A percentile compares a stretch with the other conserved stretches of the same genome.
These are phyloP conservation scores for Phaffomyces antillensis DNA, from an alignment of 805 yeast genomes.

Conservation along the genomic window DNA sequence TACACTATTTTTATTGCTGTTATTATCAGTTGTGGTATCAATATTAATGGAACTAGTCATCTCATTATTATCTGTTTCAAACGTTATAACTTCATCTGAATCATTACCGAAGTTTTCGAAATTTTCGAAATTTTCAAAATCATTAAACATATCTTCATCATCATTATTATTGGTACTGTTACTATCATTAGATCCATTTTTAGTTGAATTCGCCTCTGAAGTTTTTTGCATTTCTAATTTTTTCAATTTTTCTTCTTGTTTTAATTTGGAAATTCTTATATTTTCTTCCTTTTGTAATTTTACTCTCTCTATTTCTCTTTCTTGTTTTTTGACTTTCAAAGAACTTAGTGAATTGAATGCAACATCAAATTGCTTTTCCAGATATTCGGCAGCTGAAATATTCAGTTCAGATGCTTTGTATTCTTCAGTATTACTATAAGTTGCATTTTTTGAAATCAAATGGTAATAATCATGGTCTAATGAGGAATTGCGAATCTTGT, in stretches of 20 bases:
- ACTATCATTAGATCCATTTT: not conserved
- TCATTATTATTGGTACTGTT: not conserved
- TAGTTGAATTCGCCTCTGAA: too few relatives aligned
- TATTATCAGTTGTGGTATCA: not conserved
- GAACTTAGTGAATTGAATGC: slow-evolving; percentile 25
- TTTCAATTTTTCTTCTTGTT: not conserved
- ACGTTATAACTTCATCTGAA: slow-evolving; percentile 4
- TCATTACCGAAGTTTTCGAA: slow-evolving; percentile 27
- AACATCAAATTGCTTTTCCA: slow-evolving; percentile 26
- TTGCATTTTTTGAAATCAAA: slow-evolving; percentile 8
- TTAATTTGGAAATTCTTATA: slow-evolving; percentile 6
- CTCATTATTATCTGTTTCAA: slow-evolving; percentile 15
- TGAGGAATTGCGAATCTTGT: slow-evolving; percentile 6
- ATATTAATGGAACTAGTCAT: too few relatives aligned
- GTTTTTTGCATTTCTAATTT: not conserved
- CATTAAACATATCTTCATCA: slow-evolving; percentile 16
- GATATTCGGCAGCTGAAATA: slow-evolving; percentile 22
- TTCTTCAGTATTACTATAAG: slow-evolving; percentile 7
- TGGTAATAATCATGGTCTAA: slow-evolving; percentile 8
- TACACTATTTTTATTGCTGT: not conserved
- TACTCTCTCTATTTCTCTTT: slow-evolving; percentile 22
- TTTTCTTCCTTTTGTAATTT: slow-evolving; percentile 10
- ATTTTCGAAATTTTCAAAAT: slow-evolving; percentile 28
- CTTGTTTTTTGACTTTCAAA: slow-evolving; percentile 28
- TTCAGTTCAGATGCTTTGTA: slow-evolving; percentile 2